Evolutionary conservation across 2,329 filamentous ascomycete species (phyloP).

Genomic region (Cryphonectria parasitica): DNA sequence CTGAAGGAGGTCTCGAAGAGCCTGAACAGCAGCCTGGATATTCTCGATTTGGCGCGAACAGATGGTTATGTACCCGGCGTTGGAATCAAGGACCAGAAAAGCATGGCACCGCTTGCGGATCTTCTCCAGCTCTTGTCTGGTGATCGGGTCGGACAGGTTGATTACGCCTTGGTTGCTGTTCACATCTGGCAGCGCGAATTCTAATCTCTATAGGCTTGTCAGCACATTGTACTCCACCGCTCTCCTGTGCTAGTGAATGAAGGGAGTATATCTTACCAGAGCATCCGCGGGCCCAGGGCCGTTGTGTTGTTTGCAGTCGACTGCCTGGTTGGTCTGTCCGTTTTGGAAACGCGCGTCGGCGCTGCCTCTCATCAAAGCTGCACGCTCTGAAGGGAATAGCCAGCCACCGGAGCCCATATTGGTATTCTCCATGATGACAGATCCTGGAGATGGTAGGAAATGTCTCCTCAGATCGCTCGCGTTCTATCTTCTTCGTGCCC

Average conservation of each 20-base stretch:
- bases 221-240: not conserved
- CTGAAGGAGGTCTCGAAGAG: constrained; percentile 17
- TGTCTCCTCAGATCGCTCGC: not conserved
- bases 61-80: constrained; percentile 6
- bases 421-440: not conserved
- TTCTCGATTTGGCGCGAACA: not conserved
- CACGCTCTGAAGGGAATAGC: not conserved
- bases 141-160: constrained; percentile 13
- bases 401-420: not conserved
- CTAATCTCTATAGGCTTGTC: constrained; percentile 12
- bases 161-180: constrained; percentile 10
- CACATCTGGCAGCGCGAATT: constrained; percentile 17
- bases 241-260: not conserved
- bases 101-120: constrained; percentile 19
- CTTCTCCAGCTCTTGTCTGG: constrained; percentile 3
- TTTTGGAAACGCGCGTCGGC: not conserved
- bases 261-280: not conserved
- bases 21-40: constrained; percentile 14
- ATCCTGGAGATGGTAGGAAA: not conserved
- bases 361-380: not conserved
- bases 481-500: not conserved
- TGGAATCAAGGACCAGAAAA: constrained; percentile 6
- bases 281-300: not conserved
- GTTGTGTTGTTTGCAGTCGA: not conserved
- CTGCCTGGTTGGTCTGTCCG: not conserved